A percentile compares a stretch with the other conserved stretches of the same genome.
These are phyloP conservation scores for Botryotinia calthae DNA, from an alignment of 2,329 filamentous ascomycete genomes.

Conservation along the genomic window DNA sequence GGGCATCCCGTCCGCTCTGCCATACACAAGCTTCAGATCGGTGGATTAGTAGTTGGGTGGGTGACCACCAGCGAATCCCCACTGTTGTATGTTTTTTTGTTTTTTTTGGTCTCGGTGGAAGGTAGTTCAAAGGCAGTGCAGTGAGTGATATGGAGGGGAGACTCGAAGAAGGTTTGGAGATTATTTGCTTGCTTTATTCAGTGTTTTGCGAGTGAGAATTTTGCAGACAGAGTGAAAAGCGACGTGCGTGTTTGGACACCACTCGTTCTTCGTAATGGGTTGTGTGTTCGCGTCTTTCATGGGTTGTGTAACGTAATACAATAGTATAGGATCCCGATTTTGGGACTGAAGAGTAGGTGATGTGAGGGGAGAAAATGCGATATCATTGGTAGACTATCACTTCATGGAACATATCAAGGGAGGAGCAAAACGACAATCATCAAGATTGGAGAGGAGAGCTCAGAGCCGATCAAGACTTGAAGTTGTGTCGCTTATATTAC, in stretches of 20 bases:
- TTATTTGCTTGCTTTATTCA: background rate
- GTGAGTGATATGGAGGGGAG: background rate
- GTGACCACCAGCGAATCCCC: constrained; percentile 8
- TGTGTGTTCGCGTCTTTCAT: background rate
- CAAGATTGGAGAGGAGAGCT: background rate
- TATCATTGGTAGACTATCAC: background rate
- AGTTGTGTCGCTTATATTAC: background rate
- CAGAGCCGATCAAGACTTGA: background rate
- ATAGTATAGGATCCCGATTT: too few relatives aligned
- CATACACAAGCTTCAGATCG: constrained; percentile 13
- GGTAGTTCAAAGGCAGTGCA: rapidly evolving
- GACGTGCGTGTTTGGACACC: background rate
- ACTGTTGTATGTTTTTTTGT: background rate
- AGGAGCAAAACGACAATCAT: background rate
- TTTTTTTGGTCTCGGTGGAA: background rate
- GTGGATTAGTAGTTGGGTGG: constrained; percentile 12
- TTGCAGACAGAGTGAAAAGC: background rate
- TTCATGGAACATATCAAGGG: too few relatives aligned
- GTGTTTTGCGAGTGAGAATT: background rate
- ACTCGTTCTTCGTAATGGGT: background rate
- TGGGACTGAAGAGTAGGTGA: background rate
- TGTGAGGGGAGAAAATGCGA: background rate
- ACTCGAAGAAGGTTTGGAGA: background rate
- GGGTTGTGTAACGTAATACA: background rate
- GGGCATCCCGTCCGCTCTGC: constrained; percentile 13